Conservation (phyloP, 164 flowering plant genomes). For the Vitis vinifera region DNA sequence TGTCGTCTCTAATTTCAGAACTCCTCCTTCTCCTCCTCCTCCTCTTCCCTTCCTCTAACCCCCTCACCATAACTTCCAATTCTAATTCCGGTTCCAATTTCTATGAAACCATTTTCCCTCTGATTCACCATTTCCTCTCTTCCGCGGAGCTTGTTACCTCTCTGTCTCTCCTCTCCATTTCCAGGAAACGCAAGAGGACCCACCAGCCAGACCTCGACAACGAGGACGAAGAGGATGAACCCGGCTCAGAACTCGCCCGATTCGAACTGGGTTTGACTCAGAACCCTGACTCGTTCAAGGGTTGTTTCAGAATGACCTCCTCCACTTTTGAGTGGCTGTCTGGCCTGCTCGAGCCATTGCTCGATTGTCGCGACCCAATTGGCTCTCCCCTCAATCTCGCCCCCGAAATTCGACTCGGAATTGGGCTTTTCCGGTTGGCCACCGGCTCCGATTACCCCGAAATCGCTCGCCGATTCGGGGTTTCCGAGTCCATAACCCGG, state of each 20-base stretch:
- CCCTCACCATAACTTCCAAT: slow-evolving; percentile 1
- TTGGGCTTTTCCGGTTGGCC: slow-evolving; percentile 71
- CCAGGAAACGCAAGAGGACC: slow-evolving; percentile 53
- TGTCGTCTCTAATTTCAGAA: slow-evolving; percentile 52
- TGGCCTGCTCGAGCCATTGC: slow-evolving; percentile 78
- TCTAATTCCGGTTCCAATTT: slow-evolving; percentile 14
- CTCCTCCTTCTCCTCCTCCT: slow-evolving; percentile 41
- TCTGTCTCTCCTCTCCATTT: slow-evolving; percentile 27
- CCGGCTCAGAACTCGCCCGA: slow-evolving; percentile 11
- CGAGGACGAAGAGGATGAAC: slow-evolving; percentile 12
- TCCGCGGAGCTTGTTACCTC: slow-evolving; percentile 39
- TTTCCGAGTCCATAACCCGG: slow-evolving; percentile 49
- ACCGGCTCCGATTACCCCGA: slow-evolving; percentile 61
- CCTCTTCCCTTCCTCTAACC: slow-evolving; percentile 23
- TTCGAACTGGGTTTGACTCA: slow-evolving; percentile 19
- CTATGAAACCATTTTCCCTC: slow-evolving; percentile 20
- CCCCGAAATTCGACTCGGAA: slow-evolving; percentile 59
- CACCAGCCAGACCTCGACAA: slow-evolving; percentile 20
- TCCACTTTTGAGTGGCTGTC: slow-evolving; percentile 81
- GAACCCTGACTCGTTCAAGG: slow-evolving; percentile 50
- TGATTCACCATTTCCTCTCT: slow-evolving; percentile 39
- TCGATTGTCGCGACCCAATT: slow-evolving; percentile 86
- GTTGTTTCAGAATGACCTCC: slow-evolving; percentile 56
- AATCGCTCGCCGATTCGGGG: slow-evolving; percentile 49
- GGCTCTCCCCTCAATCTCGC: slow-evolving; percentile 59